Evolutionary conservation across 768 basidiomycete genomes (phyloP).

Genomic region (Tephrocybe sp.): DNA sequence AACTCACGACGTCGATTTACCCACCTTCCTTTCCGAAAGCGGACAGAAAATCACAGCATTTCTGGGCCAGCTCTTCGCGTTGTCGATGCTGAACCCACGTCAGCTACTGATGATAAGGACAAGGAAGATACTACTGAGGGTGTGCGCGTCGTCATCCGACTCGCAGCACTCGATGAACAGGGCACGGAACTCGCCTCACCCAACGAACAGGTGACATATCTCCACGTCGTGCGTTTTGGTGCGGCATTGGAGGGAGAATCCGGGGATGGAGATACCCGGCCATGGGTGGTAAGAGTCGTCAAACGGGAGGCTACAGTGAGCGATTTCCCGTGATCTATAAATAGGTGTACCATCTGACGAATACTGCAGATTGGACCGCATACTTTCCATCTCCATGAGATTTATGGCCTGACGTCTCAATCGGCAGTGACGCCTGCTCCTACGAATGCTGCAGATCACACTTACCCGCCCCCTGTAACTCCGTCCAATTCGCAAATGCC

Average conservation of each 20-base stretch:
- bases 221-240: conserved; percentile 78
- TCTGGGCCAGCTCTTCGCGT: conserved; percentile 78
- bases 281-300: conserved; percentile 92
- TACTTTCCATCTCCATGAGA: conserved; percentile 94
- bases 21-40: conserved; percentile 65
- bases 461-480: conserved; percentile 15
- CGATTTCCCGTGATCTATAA: conserved; percentile 5
- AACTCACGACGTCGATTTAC: conserved; percentile 57
- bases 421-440: conserved; percentile 28
- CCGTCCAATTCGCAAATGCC: conserved; percentile 31
- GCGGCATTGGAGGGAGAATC: conserved; percentile 35
- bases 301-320: conserved; percentile 84
- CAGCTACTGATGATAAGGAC: conserved; percentile 30
- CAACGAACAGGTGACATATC: conserved; percentile 88
- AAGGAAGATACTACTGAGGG: conserved; percentile 54
- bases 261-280: conserved; percentile 57
- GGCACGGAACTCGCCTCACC: conserved; percentile 62
- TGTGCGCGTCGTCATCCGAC: conserved; percentile 72
- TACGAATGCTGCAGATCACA: conserved; percentile 16
- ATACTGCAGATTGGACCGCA: conserved; percentile 82
- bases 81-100: conserved; percentile 64
- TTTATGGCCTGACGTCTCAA: conserved; percentile 80
- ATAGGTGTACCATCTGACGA: background rate
- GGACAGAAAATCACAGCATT: conserved; percentile 46
- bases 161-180: conserved; percentile 79